A percentile compares a stretch with the other conserved stretches of the same genome.
Evolutionary conservation across 345 rosid species (phyloP).

Genomic region (Cardiospermum halicacabum): DNA sequence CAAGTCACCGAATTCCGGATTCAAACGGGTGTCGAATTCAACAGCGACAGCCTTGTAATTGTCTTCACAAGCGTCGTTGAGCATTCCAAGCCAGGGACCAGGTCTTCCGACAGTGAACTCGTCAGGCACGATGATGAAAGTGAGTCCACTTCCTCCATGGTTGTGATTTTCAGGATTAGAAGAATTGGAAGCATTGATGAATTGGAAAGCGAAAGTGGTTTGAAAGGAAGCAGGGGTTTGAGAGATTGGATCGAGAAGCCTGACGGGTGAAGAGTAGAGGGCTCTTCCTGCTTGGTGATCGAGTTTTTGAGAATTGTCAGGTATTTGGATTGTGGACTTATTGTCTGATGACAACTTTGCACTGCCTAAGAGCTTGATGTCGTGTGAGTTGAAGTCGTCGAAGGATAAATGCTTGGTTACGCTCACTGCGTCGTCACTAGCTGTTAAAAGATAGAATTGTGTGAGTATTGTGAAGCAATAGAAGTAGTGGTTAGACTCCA

Average conservation of each 20-base stretch:
- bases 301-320: conserved; percentile 23
- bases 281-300: conserved; percentile 47
- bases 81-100: conserved; percentile 53
- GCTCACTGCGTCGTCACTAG: conserved; percentile 18
- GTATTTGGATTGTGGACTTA: conserved; percentile 32
- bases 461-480: not conserved
- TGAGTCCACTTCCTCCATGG: conserved; percentile 43
- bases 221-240: conserved; percentile 33
- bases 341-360: conserved; percentile 33
- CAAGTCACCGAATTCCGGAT: conserved; percentile 45
- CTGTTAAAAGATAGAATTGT: conserved; percentile 4
- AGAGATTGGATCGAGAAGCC: conserved; percentile 35
- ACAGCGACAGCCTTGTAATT: conserved; percentile 42
- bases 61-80: conserved; percentile 51
- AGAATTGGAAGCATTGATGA: conserved; percentile 13
- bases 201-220: conserved; percentile 42
- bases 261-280: conserved; percentile 35
- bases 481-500: conserved; percentile 9
- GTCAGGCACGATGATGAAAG: conserved; percentile 46
- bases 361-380: conserved; percentile 35
- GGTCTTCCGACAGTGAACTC: conserved; percentile 52
- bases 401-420: conserved; percentile 36
- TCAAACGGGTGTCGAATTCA: conserved; percentile 36
- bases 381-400: conserved; percentile 32
- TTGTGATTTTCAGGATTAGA: not conserved